Evolutionary conservation across 805 yeast genomes (phyloP).

Genomic region (Candida jianshihensis): DNA sequence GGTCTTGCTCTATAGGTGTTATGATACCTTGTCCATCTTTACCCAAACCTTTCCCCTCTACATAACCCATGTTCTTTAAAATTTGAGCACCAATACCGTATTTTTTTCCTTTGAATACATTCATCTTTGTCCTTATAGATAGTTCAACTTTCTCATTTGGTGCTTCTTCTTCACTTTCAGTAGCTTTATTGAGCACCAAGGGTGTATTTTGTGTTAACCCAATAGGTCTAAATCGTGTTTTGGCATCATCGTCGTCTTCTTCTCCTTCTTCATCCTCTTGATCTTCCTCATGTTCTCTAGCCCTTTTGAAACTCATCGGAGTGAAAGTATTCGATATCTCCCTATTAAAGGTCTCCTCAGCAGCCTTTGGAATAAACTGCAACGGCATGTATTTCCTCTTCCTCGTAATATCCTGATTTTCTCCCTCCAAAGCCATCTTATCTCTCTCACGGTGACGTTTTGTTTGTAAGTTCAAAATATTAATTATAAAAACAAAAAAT

Average conservation of each 20-base stretch:
- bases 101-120: slow-evolving; percentile 18
- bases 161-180: not conserved
- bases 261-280: slow-evolving; percentile 7
- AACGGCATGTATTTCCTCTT: slow-evolving; percentile 3
- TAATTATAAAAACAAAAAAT: no score
- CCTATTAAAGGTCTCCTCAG: not conserved
- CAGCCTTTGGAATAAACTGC: slow-evolving; percentile 9
- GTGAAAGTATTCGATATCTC: not conserved
- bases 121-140: slow-evolving; percentile 1
- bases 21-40: slow-evolving; percentile 61
- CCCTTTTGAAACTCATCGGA: slow-evolving; percentile 2
- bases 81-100: slow-evolving; percentile 87
- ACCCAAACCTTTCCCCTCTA: slow-evolving; percentile 83
- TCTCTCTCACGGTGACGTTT: no score
- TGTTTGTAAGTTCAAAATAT: no score
- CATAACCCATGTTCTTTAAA: slow-evolving; percentile 81
- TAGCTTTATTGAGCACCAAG: slow-evolving; percentile 3
- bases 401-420: not conserved
- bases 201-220: slow-evolving; percentile 1
- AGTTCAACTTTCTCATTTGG: slow-evolving; percentile 9
- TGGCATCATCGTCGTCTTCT: slow-evolving; percentile 14
- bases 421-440: not conserved
- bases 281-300: not conserved
- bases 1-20: slow-evolving; percentile 68
- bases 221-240: slow-evolving; percentile 5